These are phyloP conservation scores for Aspergillus spinulosporus DNA, from an alignment of 2,329 filamentous ascomycete genomes.

Conservation along the genomic window DNA sequence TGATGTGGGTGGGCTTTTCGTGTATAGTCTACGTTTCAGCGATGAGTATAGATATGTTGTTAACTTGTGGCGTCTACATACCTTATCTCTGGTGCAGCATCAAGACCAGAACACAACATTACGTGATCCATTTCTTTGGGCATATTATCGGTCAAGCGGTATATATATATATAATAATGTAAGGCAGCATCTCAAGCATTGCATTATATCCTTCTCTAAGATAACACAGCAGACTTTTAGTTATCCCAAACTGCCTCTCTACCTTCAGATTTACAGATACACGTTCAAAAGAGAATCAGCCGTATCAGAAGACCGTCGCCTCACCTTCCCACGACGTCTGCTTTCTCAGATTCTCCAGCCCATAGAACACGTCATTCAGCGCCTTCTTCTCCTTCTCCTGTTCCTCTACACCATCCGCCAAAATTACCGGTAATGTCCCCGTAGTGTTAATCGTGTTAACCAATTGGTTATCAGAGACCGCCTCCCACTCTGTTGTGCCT, in stretches of 20 bases:
- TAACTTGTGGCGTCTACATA: conserved; percentile 9
- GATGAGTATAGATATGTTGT: not conserved
- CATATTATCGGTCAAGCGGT: too few relatives aligned
- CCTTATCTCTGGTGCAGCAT: not conserved
- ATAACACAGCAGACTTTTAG: not conserved
- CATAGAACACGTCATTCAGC: conserved; percentile 40
- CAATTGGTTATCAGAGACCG: conserved; percentile 21
- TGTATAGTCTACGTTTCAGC: conserved; percentile 11
- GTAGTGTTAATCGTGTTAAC: conserved; percentile 30
- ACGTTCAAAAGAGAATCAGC: not conserved
- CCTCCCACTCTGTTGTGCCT: conserved; percentile 28
- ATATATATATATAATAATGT: not conserved
- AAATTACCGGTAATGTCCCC: conserved; percentile 32
- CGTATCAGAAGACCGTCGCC: not conserved
- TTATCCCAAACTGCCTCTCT: not conserved
- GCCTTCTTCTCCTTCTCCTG: conserved; percentile 36
- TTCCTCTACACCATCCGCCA: conserved; percentile 28
- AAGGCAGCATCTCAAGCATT: not conserved
- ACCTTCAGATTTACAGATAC: conserved; percentile 3
- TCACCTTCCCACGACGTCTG: conserved; percentile 20
- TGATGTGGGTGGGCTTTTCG: not conserved
- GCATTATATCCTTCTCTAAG: not conserved
- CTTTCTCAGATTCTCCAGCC: conserved; percentile 45
- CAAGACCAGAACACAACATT: conserved; percentile 6
- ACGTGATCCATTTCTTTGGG: not conserved